These are phyloP conservation scores for Iris macrosiphon DNA, from an alignment of 106 monocot genomes.

Conservation along the genomic window DNA sequence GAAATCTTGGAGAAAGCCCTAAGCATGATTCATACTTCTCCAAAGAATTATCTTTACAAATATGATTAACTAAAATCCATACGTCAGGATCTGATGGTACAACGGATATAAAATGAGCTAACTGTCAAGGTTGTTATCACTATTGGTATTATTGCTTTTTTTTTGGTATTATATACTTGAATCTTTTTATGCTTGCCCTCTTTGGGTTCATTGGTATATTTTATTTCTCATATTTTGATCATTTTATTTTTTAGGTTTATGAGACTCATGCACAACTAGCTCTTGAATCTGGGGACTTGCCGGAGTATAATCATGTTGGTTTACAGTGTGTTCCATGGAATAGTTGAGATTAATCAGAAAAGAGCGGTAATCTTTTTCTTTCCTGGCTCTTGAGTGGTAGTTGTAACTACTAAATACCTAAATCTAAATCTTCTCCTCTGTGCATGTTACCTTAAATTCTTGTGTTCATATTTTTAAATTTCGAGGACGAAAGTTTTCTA, in stretches of 20 bases:
- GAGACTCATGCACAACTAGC: conserved; percentile 80
- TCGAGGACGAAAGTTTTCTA: no score
- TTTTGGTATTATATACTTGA: no score
- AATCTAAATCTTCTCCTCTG: no score
- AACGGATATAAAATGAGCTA: conserved; percentile 70
- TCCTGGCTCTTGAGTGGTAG: no score
- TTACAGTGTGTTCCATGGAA: no score
- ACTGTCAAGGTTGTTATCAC: conserved; percentile 54
- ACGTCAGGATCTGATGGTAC: conserved; percentile 84
- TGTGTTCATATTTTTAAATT: no score
- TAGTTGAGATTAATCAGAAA: no score
- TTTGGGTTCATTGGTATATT: not conserved
- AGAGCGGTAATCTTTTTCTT: no score
- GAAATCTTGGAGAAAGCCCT: conserved; percentile 78
- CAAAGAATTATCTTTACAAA: conserved; percentile 80
- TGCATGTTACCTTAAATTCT: no score
- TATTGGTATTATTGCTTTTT: not conserved
- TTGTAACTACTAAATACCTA: no score
- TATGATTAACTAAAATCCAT: conserved; percentile 91
- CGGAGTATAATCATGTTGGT: conserved; percentile 81
- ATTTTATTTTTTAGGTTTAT: conserved; percentile 53
- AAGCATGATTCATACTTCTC: conserved; percentile 57
- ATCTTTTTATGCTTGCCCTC: no score
- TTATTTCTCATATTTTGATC: not conserved
- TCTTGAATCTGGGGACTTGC: conserved; percentile 72